Base-by-base conservation (phyloP, 106 monocot genomes). In the Acorus calamus region DNA sequence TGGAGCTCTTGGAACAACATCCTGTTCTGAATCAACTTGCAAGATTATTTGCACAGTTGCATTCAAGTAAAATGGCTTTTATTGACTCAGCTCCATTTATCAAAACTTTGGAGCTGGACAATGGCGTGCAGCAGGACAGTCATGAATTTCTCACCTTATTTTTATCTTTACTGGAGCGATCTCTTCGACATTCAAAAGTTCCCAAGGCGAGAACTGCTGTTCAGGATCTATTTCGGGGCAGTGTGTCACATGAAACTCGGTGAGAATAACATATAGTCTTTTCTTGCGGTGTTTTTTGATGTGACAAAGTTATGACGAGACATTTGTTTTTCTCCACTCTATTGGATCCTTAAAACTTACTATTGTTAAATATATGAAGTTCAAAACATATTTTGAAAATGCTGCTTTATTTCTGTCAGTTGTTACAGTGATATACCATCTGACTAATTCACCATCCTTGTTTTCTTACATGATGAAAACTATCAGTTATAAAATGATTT, bases 91-190 rank as follows among this genome's bases (percentile, higher is more conserved):
- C 80, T 50, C 96, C 96, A 62, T 98, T 98, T 64, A 88, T 91
- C 63, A 91, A 87, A 65, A 85, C 96, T 0, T 72, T 98, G 66
- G 96, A 98, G 67, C 72, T 98, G 73, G 96, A 98, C 61, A 98
- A 91, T 74, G 91, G 91, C 69, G 84, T 88, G 56, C 91, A 98
- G 52, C 96, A 98, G 64, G 96, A 98, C 72, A 87, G 90, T 59
- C 96, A 91, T 79, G 96, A 98, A 71, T 98, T 98, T 60, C 78
- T 98, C 13, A 98, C 96, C 46, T 78, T 98, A 67, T 98, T 98
- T 73, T 80, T 98, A 72, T 98, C 96, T 62, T 74, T 98, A 61
- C 70, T 98, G 48, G 96, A 98, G 52, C 73, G 87, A 0, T 87
- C 87, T 47, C 76, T 98, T 11, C 68, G 72, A 52, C 84, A 88